These are phyloP conservation scores for Hymenoscyphus repandus DNA, from an alignment of 2,329 filamentous ascomycete species.

Conservation along the genomic window DNA sequence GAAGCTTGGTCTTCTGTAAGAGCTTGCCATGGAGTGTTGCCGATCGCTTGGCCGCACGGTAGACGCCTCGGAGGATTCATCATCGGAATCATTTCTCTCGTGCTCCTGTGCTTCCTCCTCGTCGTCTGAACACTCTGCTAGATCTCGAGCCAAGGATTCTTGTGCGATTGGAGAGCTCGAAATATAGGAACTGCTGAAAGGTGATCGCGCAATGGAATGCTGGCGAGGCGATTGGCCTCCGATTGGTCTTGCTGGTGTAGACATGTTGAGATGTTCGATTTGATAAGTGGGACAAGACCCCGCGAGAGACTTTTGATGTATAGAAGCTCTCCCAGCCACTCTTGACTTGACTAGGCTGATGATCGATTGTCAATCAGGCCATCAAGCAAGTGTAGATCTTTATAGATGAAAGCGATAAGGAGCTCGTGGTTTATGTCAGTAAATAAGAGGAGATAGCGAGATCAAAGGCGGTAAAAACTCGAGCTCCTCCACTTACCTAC, in stretches of 20 bases:
- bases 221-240: slow-evolving; percentile 9
- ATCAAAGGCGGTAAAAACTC: too few relatives aligned
- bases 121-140: slow-evolving; percentile 58
- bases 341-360: too few relatives aligned
- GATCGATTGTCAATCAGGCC: too few relatives aligned
- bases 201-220: slow-evolving; percentile 28
- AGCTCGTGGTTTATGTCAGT: too few relatives aligned
- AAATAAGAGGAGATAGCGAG: too few relatives aligned
- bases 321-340: too few relatives aligned
- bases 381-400: too few relatives aligned
- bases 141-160: slow-evolving; percentile 59
- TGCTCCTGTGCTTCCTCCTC: slow-evolving; percentile 40
- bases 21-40: slow-evolving; percentile 50
- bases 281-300: too few relatives aligned
- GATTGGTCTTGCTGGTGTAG: slow-evolving; percentile 24
- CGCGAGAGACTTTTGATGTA: too few relatives aligned
- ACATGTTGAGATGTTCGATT: slow-evolving; percentile 20
- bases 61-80: slow-evolving; percentile 35
- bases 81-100: slow-evolving; percentile 35
- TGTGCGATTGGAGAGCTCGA: slow-evolving; percentile 62
- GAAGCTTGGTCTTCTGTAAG: slow-evolving; percentile 73
- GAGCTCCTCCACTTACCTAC: too few relatives aligned
- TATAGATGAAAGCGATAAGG: too few relatives aligned
- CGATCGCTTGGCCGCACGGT: slow-evolving; percentile 31
- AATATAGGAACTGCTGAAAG: slow-evolving; percentile 41